Evolutionary conservation across 2,329 filamentous ascomycete species (phyloP), one percentile per base, ranked within the genome.

Genomic region (Colletotrichum sp.): DNA sequence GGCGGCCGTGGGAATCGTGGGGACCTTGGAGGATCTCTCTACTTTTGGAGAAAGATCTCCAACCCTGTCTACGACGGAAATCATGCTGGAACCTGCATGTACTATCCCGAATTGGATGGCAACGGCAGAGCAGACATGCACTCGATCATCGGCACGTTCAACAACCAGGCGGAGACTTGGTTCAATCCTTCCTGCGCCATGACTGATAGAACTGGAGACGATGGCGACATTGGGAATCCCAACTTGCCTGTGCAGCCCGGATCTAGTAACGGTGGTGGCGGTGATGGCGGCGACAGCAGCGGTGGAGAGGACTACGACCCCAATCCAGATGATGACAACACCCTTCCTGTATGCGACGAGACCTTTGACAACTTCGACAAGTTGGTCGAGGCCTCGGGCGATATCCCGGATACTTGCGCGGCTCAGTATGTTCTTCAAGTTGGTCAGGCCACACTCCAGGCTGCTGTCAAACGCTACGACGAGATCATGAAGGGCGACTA

Each of bases 41-140:
- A 79, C 68, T 28, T 59, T 25, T 80, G 79, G 80, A 61, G 59
- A 32, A 27, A n/a, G 59, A 13, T 48, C 44, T 30, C 27, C 11
- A 19, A 28, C 15, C 16, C 28, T 22, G 30, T 39, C n/a, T 39
- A 64, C 30, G 11, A 36, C 3, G 60, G 32, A 34, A 32, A 30
- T 11, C 28, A 22, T 25, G 30, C 30, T 25, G 80, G 80, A 5
- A 65, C 75, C 3, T 80, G 79, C 72, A 65, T 69, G 63, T 66
- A 78, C 61, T 82, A 78, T 57, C 77, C 80, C 3, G 78, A 82
- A 63, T 78, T 82, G 16, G 79, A 79, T 60, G 80, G 82, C 48
- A 77, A 80, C 55, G 78, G 79, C 3, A 74, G 82, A 5, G 80
- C 79, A 16, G 82, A 83, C 63, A 71, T 34, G 19, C 76, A 77